Percentiles rank a stretch among this genome's conserved stretches.
Evolutionary conservation across 306 rosid genomes (phyloP).

Genomic region (Medicago ruthenica): DNA sequence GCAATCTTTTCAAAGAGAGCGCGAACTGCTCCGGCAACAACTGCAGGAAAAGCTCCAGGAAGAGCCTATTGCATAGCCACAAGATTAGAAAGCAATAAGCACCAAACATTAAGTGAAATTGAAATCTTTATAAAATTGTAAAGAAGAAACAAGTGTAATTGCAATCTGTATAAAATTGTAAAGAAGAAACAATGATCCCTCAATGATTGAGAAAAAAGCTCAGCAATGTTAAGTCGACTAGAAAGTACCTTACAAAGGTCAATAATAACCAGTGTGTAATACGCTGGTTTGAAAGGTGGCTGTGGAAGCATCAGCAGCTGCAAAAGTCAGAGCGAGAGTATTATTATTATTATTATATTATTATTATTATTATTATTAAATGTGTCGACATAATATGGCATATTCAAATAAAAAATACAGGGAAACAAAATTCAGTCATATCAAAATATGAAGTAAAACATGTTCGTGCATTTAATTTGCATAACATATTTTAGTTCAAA

Average conservation of each 20-base stretch:
- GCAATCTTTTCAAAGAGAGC: constrained; percentile 91
- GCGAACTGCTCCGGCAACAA: constrained; percentile 98
- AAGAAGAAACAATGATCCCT: constrained; percentile 18
- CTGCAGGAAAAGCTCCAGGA: constrained; percentile 99
- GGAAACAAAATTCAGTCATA: constrained; percentile 21
- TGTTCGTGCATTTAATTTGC: constrained; percentile 16
- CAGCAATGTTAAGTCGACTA: constrained; percentile 18
- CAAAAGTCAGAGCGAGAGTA: constrained; percentile 33
- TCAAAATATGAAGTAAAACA: constrained; percentile 19
- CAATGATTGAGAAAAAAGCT: constrained; percentile 33
- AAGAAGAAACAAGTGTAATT: constrained; percentile 9
- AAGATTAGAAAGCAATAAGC: constrained; percentile 40
- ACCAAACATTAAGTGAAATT: constrained; percentile 12
- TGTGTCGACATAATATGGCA: neutral
- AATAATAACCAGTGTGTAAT: constrained; percentile 89
- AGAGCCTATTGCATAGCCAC: constrained; percentile 74
- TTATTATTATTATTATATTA: neutral
- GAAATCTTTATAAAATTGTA: constrained; percentile 2
- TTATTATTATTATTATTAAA: constrained; percentile 5
- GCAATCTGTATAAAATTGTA: constrained; percentile 3
- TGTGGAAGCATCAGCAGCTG: constrained; percentile 96
- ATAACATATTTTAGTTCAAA: constrained; percentile 5
- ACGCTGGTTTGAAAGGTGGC: constrained; percentile 92
- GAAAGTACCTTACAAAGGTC: constrained; percentile 93
- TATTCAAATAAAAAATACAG: constrained; percentile 23